Conservation (phyloP, 257 asterid species). For the Sherardia arvensis region DNA sequence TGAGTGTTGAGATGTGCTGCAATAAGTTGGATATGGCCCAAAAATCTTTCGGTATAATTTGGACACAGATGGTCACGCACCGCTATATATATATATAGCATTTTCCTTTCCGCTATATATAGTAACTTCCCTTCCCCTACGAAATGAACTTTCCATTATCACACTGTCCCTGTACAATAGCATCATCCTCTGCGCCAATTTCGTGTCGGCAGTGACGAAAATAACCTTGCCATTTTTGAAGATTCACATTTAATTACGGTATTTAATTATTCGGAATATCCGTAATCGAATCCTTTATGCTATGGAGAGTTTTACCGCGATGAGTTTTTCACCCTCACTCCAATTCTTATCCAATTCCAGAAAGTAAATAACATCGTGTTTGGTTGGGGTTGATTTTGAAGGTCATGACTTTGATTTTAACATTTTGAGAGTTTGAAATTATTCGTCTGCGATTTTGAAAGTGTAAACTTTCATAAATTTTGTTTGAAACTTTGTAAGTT, state of each 20-base stretch:
- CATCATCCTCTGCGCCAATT: slow-evolving; percentile 28
- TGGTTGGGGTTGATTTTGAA: too few species aligned
- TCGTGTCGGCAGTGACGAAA: slow-evolving; percentile 67
- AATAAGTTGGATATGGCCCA: too few species aligned
- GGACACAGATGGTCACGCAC: too few species aligned
- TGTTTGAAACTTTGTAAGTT: too few species aligned
- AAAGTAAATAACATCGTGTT: too few species aligned
- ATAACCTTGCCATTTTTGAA: too few species aligned
- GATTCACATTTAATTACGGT: background rate
- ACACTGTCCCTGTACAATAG: background rate
- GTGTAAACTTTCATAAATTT: too few species aligned
- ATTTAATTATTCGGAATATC: background rate
- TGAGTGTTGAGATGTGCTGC: too few species aligned
- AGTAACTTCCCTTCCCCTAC: background rate
- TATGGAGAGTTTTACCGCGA: background rate
- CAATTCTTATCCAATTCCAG: background rate
- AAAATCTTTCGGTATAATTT: background rate
- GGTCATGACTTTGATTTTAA: too few species aligned
- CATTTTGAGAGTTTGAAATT: too few species aligned
- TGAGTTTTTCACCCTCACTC: background rate
- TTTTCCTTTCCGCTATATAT: background rate
- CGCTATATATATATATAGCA: too few species aligned
- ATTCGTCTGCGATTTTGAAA: too few species aligned
- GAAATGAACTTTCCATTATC: background rate
- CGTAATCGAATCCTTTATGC: background rate